phyloP scores from a whole-genome alignment of 1,139 yeast genomes.

The Wickerhamomyces sp. region DNA sequence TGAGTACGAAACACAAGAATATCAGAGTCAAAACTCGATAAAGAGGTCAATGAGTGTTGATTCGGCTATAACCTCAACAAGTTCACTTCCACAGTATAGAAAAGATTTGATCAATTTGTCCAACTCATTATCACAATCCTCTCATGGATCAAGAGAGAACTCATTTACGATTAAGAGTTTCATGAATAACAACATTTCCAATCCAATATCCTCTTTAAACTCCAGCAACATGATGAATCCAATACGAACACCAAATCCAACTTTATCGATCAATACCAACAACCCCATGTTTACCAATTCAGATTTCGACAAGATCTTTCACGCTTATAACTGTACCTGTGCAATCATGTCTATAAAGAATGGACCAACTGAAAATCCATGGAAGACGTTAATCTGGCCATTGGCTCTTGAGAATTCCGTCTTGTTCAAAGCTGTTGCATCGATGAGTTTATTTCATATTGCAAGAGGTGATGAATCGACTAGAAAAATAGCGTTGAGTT shows the following conservation, averaged over 20 bases:
- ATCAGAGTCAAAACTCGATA: constrained; percentile 2
- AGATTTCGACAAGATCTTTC: constrained; percentile 25
- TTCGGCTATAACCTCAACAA: constrained; percentile 11
- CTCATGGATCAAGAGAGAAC: not conserved
- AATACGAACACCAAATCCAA: constrained; percentile 11
- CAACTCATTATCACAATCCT: constrained; percentile 5
- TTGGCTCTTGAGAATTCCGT: constrained; percentile 49
- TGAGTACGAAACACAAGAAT: constrained; percentile 1
- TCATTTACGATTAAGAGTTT: not conserved
- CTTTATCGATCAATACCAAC: constrained; percentile 25
- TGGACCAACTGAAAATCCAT: constrained; percentile 62
- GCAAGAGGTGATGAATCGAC: constrained; percentile 42
- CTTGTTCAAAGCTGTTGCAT: constrained; percentile 55
- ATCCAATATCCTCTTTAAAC: not conserved
- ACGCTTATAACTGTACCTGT: constrained; percentile 46
- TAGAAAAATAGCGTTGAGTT: constrained; percentile 45
- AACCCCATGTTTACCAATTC: constrained; percentile 1
- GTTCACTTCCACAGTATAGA: constrained; percentile 19
- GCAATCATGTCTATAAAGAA: constrained; percentile 59
- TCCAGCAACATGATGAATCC: not conserved
- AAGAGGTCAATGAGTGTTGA: constrained; percentile 17
- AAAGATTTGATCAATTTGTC: constrained; percentile 15
- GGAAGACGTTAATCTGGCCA: constrained; percentile 58
- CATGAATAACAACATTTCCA: not conserved
- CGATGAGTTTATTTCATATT: constrained; percentile 62